Evolutionary conservation across 2,329 filamentous ascomycete species (phyloP).

Genomic region (Periglandula ipomoeae): DNA sequence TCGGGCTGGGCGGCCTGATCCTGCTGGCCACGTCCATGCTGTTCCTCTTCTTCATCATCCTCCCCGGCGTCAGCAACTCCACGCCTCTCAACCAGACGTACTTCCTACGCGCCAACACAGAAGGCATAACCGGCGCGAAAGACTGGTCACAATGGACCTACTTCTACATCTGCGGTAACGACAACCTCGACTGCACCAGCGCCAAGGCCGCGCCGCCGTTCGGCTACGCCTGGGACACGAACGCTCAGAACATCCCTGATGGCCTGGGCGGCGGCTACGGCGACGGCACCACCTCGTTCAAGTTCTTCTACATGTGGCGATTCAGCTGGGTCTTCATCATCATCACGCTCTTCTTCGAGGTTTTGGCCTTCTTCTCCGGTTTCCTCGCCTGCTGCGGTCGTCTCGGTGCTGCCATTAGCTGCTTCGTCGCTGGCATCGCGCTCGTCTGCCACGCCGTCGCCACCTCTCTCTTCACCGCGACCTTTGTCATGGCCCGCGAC

Average conservation of each 20-base stretch:
- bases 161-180: conserved; percentile 68
- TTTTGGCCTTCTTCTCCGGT: conserved; percentile 56
- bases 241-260: conserved; percentile 33
- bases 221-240: conserved; percentile 57
- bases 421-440: conserved; percentile 46
- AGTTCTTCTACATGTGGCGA: conserved; percentile 76
- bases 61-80: conserved; percentile 41
- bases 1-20: conserved; percentile 35
- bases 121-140: conserved; percentile 60
- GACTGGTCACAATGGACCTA: conserved; percentile 76
- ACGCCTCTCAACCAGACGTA: conserved; percentile 64
- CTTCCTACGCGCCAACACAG: conserved; percentile 75
- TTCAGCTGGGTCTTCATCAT: conserved; percentile 92
- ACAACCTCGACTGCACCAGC: conserved; percentile 54
- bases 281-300: conserved; percentile 42
- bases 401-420: conserved; percentile 59
- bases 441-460: conserved; percentile 61
- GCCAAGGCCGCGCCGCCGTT: conserved; percentile 57
- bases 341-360: conserved; percentile 71
- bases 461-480: conserved; percentile 65
- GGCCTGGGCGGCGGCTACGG: conserved; percentile 42
- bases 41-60: conserved; percentile 50
- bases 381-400: conserved; percentile 63
- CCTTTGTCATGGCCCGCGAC: conserved; percentile 61
- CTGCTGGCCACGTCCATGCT: conserved; percentile 43